Evolutionary conservation across 129 eudicot genomes (phyloP).

Genomic region (Helianthus tuberosus): DNA sequence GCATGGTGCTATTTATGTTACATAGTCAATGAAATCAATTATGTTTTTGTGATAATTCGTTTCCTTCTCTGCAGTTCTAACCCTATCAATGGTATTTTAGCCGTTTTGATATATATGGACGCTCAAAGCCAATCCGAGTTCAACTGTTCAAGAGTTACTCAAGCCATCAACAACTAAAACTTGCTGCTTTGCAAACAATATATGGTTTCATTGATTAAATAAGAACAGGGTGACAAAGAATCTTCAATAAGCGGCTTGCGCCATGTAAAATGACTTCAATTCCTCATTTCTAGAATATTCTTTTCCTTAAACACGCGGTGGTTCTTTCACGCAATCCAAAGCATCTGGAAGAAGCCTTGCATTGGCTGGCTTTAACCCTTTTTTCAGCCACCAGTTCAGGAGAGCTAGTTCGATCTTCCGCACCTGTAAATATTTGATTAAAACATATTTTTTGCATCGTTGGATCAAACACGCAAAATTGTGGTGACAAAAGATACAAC

Average conservation of each 20-base stretch:
- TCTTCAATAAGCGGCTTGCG: background rate
- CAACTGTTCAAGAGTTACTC: too few relatives aligned
- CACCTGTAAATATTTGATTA: slow-evolving; percentile 41
- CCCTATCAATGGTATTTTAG: too few relatives aligned
- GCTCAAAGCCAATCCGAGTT: too few relatives aligned
- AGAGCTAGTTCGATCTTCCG: slow-evolving; percentile 67
- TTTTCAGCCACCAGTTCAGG: slow-evolving; percentile 56
- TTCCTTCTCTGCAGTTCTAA: too few relatives aligned
- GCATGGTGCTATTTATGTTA: too few relatives aligned
- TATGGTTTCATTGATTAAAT: slow-evolving; percentile 18
- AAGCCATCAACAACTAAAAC: too few relatives aligned
- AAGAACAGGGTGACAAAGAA: slow-evolving; percentile 22
- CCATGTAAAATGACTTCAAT: slow-evolving; percentile 1
- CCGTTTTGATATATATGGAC: too few relatives aligned
- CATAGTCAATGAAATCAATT: too few relatives aligned
- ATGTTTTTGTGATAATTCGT: too few relatives aligned
- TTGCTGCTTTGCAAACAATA: background rate
- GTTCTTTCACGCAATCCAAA: slow-evolving; percentile 49
- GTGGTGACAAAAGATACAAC: background rate
- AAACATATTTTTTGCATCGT: too few relatives aligned
- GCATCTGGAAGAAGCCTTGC: slow-evolving; percentile 45
- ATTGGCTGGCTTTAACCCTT: slow-evolving; percentile 52
- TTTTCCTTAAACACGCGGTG: slow-evolving; percentile 31
- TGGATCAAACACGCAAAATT: background rate
- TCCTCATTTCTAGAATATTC: slow-evolving; percentile 6